phyloP scores from a whole-genome alignment of 1,284 basidiomycete species.

The Trichosporon sp. region DNA sequence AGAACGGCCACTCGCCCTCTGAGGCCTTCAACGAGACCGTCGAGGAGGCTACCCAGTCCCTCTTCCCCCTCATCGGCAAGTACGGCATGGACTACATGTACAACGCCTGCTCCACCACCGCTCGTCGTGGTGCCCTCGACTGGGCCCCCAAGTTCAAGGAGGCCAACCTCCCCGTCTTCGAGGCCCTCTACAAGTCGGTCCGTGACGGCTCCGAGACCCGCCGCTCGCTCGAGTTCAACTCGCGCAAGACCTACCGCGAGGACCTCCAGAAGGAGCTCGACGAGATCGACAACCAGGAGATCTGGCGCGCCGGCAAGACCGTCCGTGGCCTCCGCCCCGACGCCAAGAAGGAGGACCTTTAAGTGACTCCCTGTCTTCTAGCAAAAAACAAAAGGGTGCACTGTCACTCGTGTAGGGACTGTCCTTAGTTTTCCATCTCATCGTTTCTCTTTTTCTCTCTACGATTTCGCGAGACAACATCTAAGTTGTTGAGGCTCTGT shows the following conservation, averaged over 20 bases:
- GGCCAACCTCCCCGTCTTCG: slow-evolving; percentile 90
- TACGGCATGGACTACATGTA: slow-evolving; percentile 99
- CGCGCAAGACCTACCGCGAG: slow-evolving; percentile 86
- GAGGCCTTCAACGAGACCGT: slow-evolving; percentile 99
- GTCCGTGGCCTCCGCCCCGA: slow-evolving; percentile 58
- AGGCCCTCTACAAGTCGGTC: slow-evolving; percentile 90
- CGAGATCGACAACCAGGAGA: slow-evolving; percentile 86
- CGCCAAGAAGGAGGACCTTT: slow-evolving; percentile 52
- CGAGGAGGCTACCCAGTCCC: slow-evolving; percentile 97
- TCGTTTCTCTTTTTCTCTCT: not conserved
- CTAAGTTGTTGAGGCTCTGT: slow-evolving; percentile 15
- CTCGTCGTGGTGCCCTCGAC: slow-evolving; percentile 96
- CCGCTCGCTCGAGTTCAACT: slow-evolving; percentile 95
- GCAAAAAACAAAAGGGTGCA: slow-evolving; percentile 13
- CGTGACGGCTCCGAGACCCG: slow-evolving; percentile 94
- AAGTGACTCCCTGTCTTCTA: slow-evolving; percentile 27
- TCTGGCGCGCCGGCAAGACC: slow-evolving; percentile 86
- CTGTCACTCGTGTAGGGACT: not conserved
- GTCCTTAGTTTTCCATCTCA: slow-evolving; percentile 16
- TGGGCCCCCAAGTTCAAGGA: slow-evolving; percentile 97
- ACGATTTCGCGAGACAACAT: not conserved
- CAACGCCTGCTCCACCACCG: slow-evolving; percentile 97
- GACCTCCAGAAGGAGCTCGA: slow-evolving; percentile 92
- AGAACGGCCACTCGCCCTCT: slow-evolving; percentile 95
- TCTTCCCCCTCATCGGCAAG: slow-evolving; percentile 94